A percentile compares a stretch with the other conserved stretches of the same genome.
These are phyloP conservation scores for Poa pratensis DNA, from an alignment of 176 grass and related monocot genomes.

Conservation along the genomic window DNA sequence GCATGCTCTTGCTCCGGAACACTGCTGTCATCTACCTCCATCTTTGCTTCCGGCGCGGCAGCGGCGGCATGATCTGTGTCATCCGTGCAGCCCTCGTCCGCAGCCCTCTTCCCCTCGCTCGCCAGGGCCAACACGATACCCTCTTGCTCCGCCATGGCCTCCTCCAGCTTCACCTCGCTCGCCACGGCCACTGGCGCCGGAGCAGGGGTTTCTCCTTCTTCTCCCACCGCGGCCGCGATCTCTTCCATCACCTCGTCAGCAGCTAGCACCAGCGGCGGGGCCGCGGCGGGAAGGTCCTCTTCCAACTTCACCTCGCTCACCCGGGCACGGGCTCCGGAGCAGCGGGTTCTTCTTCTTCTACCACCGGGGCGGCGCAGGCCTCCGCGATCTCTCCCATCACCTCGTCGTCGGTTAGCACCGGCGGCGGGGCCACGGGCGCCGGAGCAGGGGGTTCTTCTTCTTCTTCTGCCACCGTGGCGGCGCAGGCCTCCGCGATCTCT, in stretches of 20 bases:
- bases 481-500: conserved; percentile 7
- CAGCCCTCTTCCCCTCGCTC: not conserved
- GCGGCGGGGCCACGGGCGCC: no score
- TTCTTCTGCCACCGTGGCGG: not conserved
- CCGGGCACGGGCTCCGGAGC: no score
- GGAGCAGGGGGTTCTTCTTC: no score
- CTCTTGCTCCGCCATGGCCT: not conserved
- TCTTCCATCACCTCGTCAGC: no score
- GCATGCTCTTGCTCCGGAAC: not conserved
- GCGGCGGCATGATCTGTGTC: not conserved
- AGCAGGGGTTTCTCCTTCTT: not conserved
- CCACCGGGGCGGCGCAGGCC: not conserved
- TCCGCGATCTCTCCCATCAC: conserved; percentile 1
- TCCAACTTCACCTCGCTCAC: no score
- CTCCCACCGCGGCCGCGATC: not conserved
- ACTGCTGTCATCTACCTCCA: not conserved
- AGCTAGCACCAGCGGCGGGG: no score
- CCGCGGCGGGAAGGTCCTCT: no score
- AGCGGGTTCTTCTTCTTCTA: no score
- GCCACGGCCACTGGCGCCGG: not conserved
- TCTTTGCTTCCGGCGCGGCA: not conserved
- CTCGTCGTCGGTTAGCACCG: not conserved
- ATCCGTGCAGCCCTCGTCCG: not conserved
- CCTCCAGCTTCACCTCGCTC: not conserved
- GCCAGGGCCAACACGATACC: not conserved